phyloP scores from a whole-genome alignment of 2,329 filamentous ascomycete genomes.

The Elsinoe necatrix region DNA sequence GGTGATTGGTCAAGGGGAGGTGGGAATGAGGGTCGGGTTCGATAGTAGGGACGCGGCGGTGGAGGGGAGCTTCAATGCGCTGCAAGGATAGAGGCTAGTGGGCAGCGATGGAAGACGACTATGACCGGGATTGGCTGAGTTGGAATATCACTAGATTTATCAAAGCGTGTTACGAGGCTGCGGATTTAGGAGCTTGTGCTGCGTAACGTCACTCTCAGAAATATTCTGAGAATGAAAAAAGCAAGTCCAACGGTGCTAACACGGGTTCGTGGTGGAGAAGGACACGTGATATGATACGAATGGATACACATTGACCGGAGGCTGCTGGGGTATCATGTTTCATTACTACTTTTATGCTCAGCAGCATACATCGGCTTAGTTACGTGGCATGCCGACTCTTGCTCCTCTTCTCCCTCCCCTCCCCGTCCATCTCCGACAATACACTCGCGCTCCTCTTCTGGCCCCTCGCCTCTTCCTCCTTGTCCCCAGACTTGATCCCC shows the following conservation, averaged over 20 bases:
- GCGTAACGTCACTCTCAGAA: too few species aligned
- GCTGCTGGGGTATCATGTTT: background rate
- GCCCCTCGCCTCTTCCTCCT: slow-evolving; percentile 14
- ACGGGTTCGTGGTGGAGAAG: too few species aligned
- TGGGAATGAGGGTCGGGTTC: slow-evolving; percentile 23
- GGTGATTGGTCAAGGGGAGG: slow-evolving; percentile 19
- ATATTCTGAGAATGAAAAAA: too few species aligned
- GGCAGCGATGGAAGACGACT: background rate
- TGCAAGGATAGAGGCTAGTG: background rate
- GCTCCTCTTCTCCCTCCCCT: slow-evolving; percentile 15
- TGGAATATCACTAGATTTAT: too few species aligned
- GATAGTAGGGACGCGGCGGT: slow-evolving; percentile 22
- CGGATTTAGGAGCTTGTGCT: too few species aligned
- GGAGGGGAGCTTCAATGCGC: background rate
- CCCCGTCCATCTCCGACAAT: slow-evolving; percentile 15
- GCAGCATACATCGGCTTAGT: background rate
- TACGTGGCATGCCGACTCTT: slow-evolving; percentile 5
- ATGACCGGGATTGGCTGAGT: background rate
- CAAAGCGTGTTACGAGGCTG: too few species aligned
- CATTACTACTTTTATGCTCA: background rate
- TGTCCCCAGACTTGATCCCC: slow-evolving; percentile 14
- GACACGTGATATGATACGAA: too few species aligned
- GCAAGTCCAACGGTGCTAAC: too few species aligned
- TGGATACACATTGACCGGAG: too few species aligned
- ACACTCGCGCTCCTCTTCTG: slow-evolving; percentile 19